Percentiles rank a stretch among this genome's conserved stretches.
Conservation (phyloP, 2,329 filamentous ascomycete genomes). For the Cordyceps pruinosa region DNA sequence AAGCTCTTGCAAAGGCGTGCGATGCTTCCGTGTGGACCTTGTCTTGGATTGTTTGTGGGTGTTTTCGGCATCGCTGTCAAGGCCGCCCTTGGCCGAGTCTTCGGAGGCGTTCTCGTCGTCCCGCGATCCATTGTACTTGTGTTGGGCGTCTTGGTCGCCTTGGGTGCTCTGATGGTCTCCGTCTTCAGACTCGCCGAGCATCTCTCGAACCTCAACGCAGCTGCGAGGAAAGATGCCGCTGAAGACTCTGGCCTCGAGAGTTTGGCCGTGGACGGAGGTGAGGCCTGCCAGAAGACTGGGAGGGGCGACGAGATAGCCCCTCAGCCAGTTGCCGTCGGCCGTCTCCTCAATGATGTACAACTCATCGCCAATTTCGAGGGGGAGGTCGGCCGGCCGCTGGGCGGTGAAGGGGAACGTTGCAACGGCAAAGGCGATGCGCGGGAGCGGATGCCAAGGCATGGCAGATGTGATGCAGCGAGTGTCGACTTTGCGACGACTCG, state of each 20-base stretch:
- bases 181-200: conserved; percentile 68
- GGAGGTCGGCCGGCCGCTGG: conserved; percentile 79
- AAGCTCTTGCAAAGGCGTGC: conserved; percentile 29
- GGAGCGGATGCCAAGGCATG: conserved; percentile 97
- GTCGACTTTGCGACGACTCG: conserved; percentile 8
- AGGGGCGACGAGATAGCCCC: conserved; percentile 90
- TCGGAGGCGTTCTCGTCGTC: conserved; percentile 28
- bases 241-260: conserved; percentile 90
- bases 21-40: conserved; percentile 19
- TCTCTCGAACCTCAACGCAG: conserved; percentile 91
- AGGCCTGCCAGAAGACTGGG: conserved; percentile 87
- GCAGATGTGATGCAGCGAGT: conserved; percentile 17
- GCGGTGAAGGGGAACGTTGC: conserved; percentile 91
- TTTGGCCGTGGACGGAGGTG: conserved; percentile 85
- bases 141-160: conserved; percentile 26
- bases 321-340: conserved; percentile 84
- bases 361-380: conserved; percentile 95
- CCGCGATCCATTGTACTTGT: conserved; percentile 19
- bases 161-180: conserved; percentile 36
- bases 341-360: conserved; percentile 98
- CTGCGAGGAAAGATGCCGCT: conserved; percentile 95
- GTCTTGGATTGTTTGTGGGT: conserved; percentile 23
- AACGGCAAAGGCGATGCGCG: conserved; percentile 95
- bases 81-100: conserved; percentile 50
- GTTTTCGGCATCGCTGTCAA: conserved; percentile 31